These are phyloP conservation scores for Keithomyces neogunnii DNA, from an alignment of 2,329 filamentous ascomycete species.

Conservation along the genomic window DNA sequence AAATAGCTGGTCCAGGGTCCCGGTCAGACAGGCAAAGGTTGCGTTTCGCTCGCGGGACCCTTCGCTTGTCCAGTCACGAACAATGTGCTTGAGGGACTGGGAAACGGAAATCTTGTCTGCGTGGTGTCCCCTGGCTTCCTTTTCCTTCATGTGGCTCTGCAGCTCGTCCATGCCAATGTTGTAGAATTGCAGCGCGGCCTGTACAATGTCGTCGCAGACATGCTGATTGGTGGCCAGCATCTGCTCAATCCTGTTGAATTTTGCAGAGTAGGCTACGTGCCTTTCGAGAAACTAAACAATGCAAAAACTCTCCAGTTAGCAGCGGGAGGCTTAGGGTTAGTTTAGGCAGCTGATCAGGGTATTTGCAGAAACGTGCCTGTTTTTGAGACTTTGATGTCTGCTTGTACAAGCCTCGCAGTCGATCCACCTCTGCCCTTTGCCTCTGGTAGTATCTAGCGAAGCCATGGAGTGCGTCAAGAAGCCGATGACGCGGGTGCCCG, in stretches of 20 bases:
- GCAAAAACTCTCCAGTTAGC: not conserved
- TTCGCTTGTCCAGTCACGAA: conserved; percentile 46
- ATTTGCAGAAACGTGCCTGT: conserved; percentile 9
- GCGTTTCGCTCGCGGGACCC: conserved; percentile 37
- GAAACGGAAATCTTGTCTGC: conserved; percentile 40
- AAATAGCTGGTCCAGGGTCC: conserved; percentile 22
- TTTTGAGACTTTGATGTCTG: conserved; percentile 24
- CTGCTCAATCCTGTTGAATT: conserved; percentile 34
- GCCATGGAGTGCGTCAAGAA: conserved; percentile 30
- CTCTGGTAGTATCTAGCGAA: conserved; percentile 25
- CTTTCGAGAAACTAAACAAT: conserved; percentile 41
- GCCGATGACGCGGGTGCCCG: conserved; percentile 29
- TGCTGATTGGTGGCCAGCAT: conserved; percentile 35
- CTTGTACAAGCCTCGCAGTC: conserved; percentile 27
- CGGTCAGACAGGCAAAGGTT: conserved; percentile 30
- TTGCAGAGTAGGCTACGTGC: conserved; percentile 47
- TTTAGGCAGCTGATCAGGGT: not conserved
- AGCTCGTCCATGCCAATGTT: conserved; percentile 34
- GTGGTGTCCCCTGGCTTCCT: conserved; percentile 25
- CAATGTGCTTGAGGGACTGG: conserved; percentile 48
- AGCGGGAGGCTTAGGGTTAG: not conserved
- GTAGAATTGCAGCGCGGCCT: conserved; percentile 37
- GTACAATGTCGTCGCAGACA: conserved; percentile 37
- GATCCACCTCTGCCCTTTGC: conserved; percentile 27
- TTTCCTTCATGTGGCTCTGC: conserved; percentile 28